Evolutionary conservation across 768 basidiomycete species (phyloP), one percentile per base, ranked within the genome.

Genomic region (Mycena kentingensis): DNA sequence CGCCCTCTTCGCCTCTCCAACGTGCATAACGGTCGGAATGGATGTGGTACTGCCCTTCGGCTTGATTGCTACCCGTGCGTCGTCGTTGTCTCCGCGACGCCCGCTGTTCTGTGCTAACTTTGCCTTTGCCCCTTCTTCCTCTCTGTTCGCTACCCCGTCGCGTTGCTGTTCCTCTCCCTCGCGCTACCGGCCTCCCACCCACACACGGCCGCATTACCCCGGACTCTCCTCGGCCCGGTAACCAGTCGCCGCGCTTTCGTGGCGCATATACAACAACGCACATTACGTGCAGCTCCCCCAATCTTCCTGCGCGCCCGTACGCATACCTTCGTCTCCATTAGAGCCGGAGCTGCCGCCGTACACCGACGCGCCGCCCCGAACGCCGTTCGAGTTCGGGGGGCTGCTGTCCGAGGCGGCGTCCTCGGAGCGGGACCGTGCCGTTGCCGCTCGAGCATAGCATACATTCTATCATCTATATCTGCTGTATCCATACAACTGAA

Each of bases 11-110:
- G 3, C 49, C 22, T 46, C 27, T 5, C 50, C 57, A 10, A 37
- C 28, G n/a, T 59, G 53, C 36, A 8, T 55, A 27, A 46, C 47
- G 15, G 11, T 59, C 16, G 53, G 46, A n/a, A 36, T 59, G 3
- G 57, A 59, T 28, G 49, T 59, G 41, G 15, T 11, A 0, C 43
- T 55, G 3, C 53, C 53, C 1, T 51, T 59, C 18, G 57, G 49
- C 0, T 50, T 55, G 15, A 52, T 59, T 16, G 35, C 12, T 4
- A 54, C 50, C 24, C 50, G 53, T 59, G 46, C 56, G 56, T 51
- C 3, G 2, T 25, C 16, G 15, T 24, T 7, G n/a, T 18, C 16
- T 39, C 21, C 29, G n/a, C n/a, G n/a, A n/a, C 29, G 37, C 36
- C 24, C 21, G 19, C 3, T 11, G n/a, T 27, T 19, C 11, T 11